A percentile compares a stretch with the other conserved stretches of the same genome.
Conservation (phyloP, 2,329 filamentous ascomycete species). For the Colletotrichum cordylinicola region DNA sequence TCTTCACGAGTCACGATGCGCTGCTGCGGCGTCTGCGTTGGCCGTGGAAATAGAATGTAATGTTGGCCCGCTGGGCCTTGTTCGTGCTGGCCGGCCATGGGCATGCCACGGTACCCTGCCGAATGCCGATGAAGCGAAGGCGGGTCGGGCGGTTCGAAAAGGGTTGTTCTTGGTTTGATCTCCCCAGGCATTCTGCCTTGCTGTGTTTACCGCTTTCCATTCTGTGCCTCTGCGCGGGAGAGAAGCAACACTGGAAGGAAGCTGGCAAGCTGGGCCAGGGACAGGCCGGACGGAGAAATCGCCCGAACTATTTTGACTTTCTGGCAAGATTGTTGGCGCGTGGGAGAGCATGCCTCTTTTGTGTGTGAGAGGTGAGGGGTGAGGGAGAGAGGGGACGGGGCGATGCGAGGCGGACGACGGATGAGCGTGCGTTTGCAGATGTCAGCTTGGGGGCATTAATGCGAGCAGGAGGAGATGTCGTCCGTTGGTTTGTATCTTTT, state of each 20-base stretch:
- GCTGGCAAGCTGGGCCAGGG: not conserved
- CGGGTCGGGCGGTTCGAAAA: not conserved
- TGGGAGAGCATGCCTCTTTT: not conserved
- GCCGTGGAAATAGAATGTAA: not conserved
- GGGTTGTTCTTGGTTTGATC: not conserved
- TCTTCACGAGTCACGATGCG: not conserved
- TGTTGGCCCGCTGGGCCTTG: not conserved
- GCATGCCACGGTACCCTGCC: constrained; percentile 5
- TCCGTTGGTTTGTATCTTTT: not conserved
- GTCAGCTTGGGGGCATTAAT: not conserved
- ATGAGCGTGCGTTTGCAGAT: constrained; percentile 5
- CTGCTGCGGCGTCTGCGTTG: not conserved
- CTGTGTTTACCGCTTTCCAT: not conserved
- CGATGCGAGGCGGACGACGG: not conserved
- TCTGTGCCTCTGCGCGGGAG: not conserved
- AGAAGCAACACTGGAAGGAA: not conserved
- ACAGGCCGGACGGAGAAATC: not conserved
- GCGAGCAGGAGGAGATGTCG: not conserved
- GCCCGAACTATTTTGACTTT: not conserved
- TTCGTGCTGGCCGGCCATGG: not conserved
- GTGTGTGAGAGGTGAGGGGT: not conserved
- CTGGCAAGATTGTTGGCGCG: not conserved
- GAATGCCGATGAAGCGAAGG: constrained; percentile 9
- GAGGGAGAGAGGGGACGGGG: not conserved
- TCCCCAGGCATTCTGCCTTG: not conserved